Base-by-base conservation (phyloP, 805 yeast genomes). In the Candida patagonica region DNA sequence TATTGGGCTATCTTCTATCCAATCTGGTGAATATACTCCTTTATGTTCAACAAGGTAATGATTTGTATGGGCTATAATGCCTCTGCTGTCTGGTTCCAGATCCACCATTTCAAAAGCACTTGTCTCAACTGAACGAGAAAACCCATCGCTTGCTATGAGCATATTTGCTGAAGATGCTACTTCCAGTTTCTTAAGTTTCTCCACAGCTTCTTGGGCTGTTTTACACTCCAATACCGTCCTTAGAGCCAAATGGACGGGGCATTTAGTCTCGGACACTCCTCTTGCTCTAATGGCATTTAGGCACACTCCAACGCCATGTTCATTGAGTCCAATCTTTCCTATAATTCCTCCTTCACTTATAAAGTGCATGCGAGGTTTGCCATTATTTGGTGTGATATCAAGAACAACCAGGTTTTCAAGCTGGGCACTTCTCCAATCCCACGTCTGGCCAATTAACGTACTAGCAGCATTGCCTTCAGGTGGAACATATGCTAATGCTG, bases 381-480 rank as follows among this genome's bases (percentile, higher is more conserved):
- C 50, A 13, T 49, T 51, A 5, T 27, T 32, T 5, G 51, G 49
- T 10, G 47, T 44, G n/a, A 58, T 50, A 26, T 53, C 50, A 24
- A 61, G 50, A 12, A 56, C 46, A 6, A 61, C 45, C 23, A 60
- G 42, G 26, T 52, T 53, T n/a, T 48, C 47, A 26, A 42, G 40
- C 42, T 59, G 56, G 30, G 42, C 53, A 1, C 45, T 43, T 39
- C 54, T 51, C 70, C 70, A 66, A 46, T 66, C 70, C 70, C 70
- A 66, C 44, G 64, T 66, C 48, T 66, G 70, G 20, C 43, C 61
- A 49, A 46, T 54, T 50, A 45, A 47, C 30, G 29, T 47, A 46
- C 27, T 57, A 8, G 16, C 13, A 5, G 13, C 20, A 29, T 8
- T 15, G 12, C 37, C 37, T 13, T 8, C 13, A 8, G 10, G 16